A percentile compares a stretch with the other conserved stretches of the same genome.
Evolutionary conservation across 441 rosid species (phyloP).

Genomic region (Croton laevigatus): DNA sequence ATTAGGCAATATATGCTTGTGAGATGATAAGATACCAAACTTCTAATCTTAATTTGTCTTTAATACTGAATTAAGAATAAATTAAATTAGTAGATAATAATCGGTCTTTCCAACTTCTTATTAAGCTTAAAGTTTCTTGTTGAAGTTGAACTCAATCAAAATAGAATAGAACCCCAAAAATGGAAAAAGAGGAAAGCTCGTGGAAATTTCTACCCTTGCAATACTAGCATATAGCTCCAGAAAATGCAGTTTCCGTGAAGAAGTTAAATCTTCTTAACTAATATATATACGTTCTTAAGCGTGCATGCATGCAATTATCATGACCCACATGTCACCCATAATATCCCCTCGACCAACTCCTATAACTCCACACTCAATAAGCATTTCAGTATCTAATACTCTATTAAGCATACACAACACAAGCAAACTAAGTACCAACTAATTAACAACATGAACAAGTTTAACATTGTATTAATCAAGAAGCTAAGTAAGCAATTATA

Average conservation of each 20-base stretch:
- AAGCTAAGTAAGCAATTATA: too few relatives aligned
- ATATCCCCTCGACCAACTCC: too few relatives aligned
- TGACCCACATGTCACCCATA: neutral
- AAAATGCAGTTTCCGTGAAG: too few relatives aligned
- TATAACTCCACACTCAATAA: too few relatives aligned
- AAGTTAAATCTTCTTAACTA: neutral
- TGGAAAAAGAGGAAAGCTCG: neutral
- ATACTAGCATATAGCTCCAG: too few relatives aligned
- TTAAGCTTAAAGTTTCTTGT: neutral
- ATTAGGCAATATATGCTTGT: too few relatives aligned
- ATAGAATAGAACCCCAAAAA: neutral
- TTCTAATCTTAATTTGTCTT: neutral
- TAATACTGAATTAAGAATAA: neutral
- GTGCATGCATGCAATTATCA: neutral
- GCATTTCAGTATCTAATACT: too few relatives aligned
- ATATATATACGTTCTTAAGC: neutral
- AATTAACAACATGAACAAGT: too few relatives aligned
- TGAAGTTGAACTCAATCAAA: neutral
- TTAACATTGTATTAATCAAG: too few relatives aligned
- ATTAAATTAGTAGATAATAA: neutral
- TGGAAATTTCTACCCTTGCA: neutral
- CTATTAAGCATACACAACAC: too few relatives aligned
- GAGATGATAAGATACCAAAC: neutral
- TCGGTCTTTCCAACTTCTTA: neutral
- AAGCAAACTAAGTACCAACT: too few relatives aligned